Evolutionary conservation across 2,329 filamentous ascomycete species (phyloP).

Genomic region (Exutisphaerella laricina): DNA sequence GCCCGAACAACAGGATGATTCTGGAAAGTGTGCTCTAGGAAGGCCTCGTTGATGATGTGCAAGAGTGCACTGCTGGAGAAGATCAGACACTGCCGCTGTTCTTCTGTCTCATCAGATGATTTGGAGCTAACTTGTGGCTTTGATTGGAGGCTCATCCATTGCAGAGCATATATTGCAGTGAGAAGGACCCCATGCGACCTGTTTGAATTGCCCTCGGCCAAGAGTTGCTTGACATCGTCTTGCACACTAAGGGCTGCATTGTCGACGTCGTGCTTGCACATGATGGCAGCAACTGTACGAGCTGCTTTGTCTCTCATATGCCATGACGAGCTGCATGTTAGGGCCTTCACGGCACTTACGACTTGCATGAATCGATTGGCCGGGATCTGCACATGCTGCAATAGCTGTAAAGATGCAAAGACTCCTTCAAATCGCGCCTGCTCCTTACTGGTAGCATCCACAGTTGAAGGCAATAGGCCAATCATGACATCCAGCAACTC

Average conservation of each 20-base stretch:
- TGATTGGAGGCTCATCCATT: slow-evolving; percentile 8
- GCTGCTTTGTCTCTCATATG: slow-evolving; percentile 77
- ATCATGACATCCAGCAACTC: slow-evolving; percentile 60
- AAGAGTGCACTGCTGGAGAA: too few species aligned
- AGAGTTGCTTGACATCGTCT: too few species aligned
- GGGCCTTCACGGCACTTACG: slow-evolving; percentile 52
- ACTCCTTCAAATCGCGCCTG: slow-evolving; percentile 55
- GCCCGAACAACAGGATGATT: background rate
- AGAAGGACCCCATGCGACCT: slow-evolving; percentile 33
- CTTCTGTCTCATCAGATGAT: too few species aligned
- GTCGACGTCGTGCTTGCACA: slow-evolving; percentile 6
- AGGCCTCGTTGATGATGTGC: too few species aligned
- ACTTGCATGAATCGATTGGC: slow-evolving; percentile 51
- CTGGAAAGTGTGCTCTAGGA: too few species aligned
- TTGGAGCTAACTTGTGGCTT: too few species aligned
- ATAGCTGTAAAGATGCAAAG: slow-evolving; percentile 76
- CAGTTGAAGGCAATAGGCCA: slow-evolving; percentile 46
- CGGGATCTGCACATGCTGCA: slow-evolving; percentile 66
- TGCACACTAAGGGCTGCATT: too few species aligned
- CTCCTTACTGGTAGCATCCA: slow-evolving; percentile 3
- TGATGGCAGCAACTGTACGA: slow-evolving; percentile 52
- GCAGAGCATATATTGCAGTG: slow-evolving; percentile 23
- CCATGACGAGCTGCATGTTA: slow-evolving; percentile 68
- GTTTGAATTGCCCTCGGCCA: slow-evolving; percentile 29
- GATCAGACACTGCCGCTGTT: too few species aligned